Evolutionary conservation across 495 filamentous ascomycete genomes (phyloP).

Genomic region (Penicillium argentinense): DNA sequence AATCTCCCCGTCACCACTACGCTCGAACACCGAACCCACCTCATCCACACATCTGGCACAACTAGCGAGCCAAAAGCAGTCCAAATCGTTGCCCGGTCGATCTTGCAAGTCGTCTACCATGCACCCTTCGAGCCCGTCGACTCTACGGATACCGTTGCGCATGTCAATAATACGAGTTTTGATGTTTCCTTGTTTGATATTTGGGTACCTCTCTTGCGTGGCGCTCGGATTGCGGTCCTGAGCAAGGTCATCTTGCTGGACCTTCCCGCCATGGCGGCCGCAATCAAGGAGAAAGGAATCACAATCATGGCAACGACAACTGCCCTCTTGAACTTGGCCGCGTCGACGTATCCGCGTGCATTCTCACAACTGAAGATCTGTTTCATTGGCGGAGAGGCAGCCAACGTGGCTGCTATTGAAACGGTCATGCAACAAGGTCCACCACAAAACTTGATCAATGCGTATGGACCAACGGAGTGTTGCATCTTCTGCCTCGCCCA

Average conservation of each 20-base stretch:
- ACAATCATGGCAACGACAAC: constrained; percentile 19
- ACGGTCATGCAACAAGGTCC: constrained; percentile 16
- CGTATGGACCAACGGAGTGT: constrained; percentile 35
- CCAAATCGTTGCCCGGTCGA: constrained; percentile 16
- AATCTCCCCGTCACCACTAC: not conserved
- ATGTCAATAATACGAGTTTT: constrained; percentile 26
- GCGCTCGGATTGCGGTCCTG: constrained; percentile 17
- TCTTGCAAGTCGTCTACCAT: constrained; percentile 21
- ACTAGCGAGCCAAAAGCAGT: constrained; percentile 24
- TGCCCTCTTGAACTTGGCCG: constrained; percentile 17
- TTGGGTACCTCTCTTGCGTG: constrained; percentile 20
- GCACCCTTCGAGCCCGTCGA: constrained; percentile 15
- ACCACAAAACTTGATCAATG: constrained; percentile 26
- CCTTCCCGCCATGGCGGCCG: not conserved
- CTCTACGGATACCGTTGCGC: constrained; percentile 12
- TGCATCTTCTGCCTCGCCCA: constrained; percentile 12
- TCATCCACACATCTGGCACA: constrained; percentile 27
- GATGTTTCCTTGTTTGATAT: constrained; percentile 30
- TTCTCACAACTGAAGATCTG: constrained; percentile 11
- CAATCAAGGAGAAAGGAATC: not conserved
- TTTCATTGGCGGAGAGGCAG: constrained; percentile 21
- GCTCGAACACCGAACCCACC: constrained; percentile 17
- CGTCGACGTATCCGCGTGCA: constrained; percentile 10
- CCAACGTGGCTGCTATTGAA: constrained; percentile 13
- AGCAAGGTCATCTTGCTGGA: constrained; percentile 13